phyloP scores from a whole-genome alignment of 441 rosid genomes.

The Kokia cookei region DNA sequence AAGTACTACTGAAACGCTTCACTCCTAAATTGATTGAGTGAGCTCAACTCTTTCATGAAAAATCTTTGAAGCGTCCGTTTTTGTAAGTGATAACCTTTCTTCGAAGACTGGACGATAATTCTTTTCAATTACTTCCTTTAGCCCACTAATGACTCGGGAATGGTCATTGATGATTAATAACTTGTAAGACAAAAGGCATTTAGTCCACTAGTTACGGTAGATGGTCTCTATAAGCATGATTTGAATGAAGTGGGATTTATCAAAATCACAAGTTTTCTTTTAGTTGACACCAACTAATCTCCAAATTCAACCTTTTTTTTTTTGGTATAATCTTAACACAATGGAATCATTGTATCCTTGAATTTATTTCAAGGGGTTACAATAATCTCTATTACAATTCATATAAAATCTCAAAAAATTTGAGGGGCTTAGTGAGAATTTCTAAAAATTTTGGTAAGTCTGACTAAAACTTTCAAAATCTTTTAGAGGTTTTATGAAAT shows the following conservation, averaged over 20 bases:
- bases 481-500: too few relatives aligned
- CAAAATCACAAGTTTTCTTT: not conserved
- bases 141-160: not conserved
- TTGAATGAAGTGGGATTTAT: not conserved
- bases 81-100: not conserved
- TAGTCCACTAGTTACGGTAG: constrained; percentile 1
- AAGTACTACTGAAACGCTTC: too few relatives aligned
- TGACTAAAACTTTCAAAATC: too few relatives aligned
- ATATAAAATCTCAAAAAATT: not conserved
- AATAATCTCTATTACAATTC: not conserved
- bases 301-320: not conserved
- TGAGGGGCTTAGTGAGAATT: too few relatives aligned
- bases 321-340: not conserved
- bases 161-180: not conserved
- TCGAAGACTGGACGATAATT: not conserved
- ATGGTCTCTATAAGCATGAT: not conserved
- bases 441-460: too few relatives aligned
- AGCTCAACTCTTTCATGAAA: too few relatives aligned
- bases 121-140: not conserved
- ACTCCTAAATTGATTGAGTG: too few relatives aligned
- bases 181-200: not conserved
- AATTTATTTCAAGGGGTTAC: not conserved
- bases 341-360: not conserved
- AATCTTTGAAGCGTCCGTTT: too few relatives aligned
- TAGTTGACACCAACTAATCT: not conserved